These are phyloP conservation scores for Orbilia brochopaga DNA, from an alignment of 2,329 filamentous ascomycete genomes.

Conservation along the genomic window DNA sequence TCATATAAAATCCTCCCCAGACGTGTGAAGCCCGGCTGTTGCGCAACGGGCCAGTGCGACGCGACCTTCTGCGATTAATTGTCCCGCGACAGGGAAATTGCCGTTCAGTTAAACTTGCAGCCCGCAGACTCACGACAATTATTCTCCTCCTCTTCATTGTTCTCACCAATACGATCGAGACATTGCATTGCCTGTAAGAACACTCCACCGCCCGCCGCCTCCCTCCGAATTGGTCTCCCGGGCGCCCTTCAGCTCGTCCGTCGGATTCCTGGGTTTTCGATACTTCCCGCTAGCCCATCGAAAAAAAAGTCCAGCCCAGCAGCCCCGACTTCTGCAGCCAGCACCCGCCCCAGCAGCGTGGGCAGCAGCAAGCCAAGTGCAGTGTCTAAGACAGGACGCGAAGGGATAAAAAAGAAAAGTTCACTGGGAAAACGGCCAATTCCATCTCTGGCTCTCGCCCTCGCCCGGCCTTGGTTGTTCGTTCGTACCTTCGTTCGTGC, in stretches of 20 bases:
- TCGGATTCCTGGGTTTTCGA: constrained; percentile 3
- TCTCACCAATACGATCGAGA: neutral
- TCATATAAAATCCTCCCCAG: neutral
- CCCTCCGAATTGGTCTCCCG: neutral
- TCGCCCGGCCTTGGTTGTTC: no score
- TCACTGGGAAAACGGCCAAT: neutral
- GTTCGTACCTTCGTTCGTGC: no score
- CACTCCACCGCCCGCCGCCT: neutral
- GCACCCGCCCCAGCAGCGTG: neutral
- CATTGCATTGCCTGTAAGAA: neutral
- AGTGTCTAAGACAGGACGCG: constrained; percentile 4
- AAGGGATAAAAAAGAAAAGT: constrained; percentile 6
- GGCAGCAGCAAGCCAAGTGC: neutral
- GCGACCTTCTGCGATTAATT: neutral
- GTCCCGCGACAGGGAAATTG: constrained; percentile 41
- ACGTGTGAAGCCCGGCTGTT: no score
- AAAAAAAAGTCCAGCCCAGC: no score
- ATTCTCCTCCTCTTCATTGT: constrained; percentile 32
- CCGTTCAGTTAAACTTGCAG: constrained; percentile 44
- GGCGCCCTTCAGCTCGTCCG: neutral
- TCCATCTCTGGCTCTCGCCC: neutral
- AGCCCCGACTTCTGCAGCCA: neutral
- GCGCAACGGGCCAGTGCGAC: neutral
- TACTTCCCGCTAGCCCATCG: no score
- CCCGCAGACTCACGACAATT: constrained; percentile 48